Evolutionary conservation across 2,329 filamentous ascomycete genomes (phyloP), one percentile per base, ranked within the genome.

Genomic region (Ophidiomyces ophidiicola): DNA sequence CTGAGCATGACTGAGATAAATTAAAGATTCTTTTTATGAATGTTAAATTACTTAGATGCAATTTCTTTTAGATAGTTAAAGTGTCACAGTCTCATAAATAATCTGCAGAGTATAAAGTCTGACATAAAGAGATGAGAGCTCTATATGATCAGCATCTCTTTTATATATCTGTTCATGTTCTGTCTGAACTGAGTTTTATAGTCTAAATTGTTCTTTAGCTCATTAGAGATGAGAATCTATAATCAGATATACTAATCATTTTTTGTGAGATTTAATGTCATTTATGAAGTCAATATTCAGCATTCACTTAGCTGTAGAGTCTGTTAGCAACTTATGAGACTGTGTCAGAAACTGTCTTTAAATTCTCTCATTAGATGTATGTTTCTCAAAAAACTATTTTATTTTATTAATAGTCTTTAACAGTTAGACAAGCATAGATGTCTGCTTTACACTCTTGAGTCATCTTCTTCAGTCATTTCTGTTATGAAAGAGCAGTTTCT

Each of bases 1-100:
- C 21, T 18, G 14, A 43, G 41, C 5, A 43, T 32, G 2, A 35
- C 36, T 4, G 36, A 35, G 5, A 43, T 20, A 15, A 43, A 43
- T 29, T 25, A 18, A 17, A 44, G 37, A 14, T 31, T 34, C 7
- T 44, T 33, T 19, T 33, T 15, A 34, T 42, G 32, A 24, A 44
- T 42, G 12, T 44, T 24, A 26, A 44, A 42, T n/a, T 8, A 8
- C 34, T 44, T 34, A 2, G 65, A 70, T 41, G 59, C 60, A 25
- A 70, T 60, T 4, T 59, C 64, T n/a, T 67, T 64, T 1, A 69
- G 44, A 14, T 61, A 53, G 47, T 71, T 60, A 52, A 69, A 70
- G 41, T 51, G 53, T 64, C 55, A 71, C 40, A 70, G 46, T 32
- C 62, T 59, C 60, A 71, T 67, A 7, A 62, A 46, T 41, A 58